phyloP scores from a whole-genome alignment of 805 yeast species.

The Ascoidea tarda region DNA sequence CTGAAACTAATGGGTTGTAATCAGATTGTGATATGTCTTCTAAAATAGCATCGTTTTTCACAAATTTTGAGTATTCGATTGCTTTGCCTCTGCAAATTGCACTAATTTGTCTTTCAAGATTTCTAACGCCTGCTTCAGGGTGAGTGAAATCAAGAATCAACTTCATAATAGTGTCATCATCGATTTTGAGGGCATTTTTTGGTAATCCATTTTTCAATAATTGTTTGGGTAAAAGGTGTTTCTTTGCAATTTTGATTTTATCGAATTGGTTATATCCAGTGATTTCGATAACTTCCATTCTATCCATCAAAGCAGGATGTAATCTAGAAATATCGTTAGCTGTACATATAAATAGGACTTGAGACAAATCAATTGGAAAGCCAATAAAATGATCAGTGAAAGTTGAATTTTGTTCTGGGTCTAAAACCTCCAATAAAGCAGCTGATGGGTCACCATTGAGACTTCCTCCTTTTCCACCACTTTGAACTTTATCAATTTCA shows the following conservation, averaged over 20 bases:
- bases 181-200: conserved; percentile 7
- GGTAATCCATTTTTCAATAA: conserved; percentile 50
- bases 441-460: conserved; percentile 81
- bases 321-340: conserved; percentile 65
- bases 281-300: conserved; percentile 71
- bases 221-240: conserved; percentile 66
- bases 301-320: conserved; percentile 65
- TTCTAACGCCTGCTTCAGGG: conserved; percentile 78
- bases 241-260: conserved; percentile 56
- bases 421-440: conserved; percentile 75
- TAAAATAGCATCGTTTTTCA: conserved; percentile 15
- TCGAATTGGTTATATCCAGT: conserved; percentile 73
- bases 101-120: conserved; percentile 61
- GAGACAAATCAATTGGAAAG: conserved; percentile 74
- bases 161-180: conserved; percentile 39
- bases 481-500: conserved; percentile 71
- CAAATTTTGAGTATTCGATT: conserved; percentile 38
- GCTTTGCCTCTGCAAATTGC: conserved; percentile 74
- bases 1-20: conserved; percentile 28
- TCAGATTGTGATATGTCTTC: conserved; percentile 10
- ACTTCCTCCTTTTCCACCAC: conserved; percentile 26
- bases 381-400: conserved; percentile 79
- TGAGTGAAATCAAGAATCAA: conserved; percentile 53
- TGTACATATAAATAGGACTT: conserved; percentile 72
- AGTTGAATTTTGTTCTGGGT: conserved; percentile 73